These are phyloP conservation scores for Lunasporangiospora selenospora DNA, from an alignment of 192 early-diverging fungal species.

Conservation along the genomic window DNA sequence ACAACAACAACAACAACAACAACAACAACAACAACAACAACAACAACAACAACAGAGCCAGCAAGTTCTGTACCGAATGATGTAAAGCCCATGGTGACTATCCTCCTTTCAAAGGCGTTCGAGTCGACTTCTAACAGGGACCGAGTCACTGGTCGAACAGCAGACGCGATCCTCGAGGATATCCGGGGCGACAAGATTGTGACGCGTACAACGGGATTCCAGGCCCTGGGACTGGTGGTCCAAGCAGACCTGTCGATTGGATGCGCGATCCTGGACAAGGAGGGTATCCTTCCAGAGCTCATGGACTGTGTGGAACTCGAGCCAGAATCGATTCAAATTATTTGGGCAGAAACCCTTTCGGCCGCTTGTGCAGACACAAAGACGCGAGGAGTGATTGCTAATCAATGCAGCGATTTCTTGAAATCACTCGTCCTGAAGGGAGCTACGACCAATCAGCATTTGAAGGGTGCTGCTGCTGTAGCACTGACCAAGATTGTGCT, in stretches of 20 bases:
- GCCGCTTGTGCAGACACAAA: slow-evolving; percentile 68
- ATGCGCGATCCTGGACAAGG: slow-evolving; percentile 61
- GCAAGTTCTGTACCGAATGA: neutral
- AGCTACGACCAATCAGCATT: slow-evolving; percentile 45
- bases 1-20: neutral
- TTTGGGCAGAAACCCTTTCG: slow-evolving; percentile 63
- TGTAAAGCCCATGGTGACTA: slow-evolving; percentile 29
- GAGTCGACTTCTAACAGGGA: slow-evolving; percentile 38
- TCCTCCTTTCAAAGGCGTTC: slow-evolving; percentile 36
- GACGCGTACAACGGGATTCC: slow-evolving; percentile 40
- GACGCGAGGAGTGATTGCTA: slow-evolving; percentile 61
- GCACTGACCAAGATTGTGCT: slow-evolving; percentile 69
- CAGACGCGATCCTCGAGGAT: slow-evolving; percentile 26
- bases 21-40: neutral
- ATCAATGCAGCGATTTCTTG: slow-evolving; percentile 58
- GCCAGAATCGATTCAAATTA: slow-evolving; percentile 66
- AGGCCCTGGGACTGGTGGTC: slow-evolving; percentile 69
- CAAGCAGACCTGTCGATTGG: slow-evolving; percentile 69
- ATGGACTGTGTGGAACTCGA: slow-evolving; percentile 86
- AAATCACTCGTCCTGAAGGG: slow-evolving; percentile 46
- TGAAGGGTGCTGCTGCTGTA: slow-evolving; percentile 63
- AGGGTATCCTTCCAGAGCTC: slow-evolving; percentile 74
- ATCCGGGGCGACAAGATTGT: slow-evolving; percentile 42
- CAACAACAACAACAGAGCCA: neutral
- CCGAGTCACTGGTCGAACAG: slow-evolving; percentile 10